These are phyloP conservation scores for Xylariaceae sp. DNA, from an alignment of 2,329 filamentous ascomycete species.

Conservation along the genomic window DNA sequence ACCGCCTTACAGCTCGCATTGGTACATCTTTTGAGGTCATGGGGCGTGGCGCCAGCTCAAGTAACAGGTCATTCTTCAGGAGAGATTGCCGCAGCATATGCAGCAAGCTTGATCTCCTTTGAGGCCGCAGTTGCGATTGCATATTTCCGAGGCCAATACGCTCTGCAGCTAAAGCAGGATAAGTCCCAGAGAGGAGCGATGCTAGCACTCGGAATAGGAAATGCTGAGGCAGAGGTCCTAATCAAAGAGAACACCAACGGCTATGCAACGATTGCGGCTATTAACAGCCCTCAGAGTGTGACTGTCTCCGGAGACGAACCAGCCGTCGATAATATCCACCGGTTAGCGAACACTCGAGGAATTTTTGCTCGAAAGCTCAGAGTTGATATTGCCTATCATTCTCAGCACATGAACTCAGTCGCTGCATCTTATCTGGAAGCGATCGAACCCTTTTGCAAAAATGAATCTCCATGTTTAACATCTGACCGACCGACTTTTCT, in stretches of 20 bases:
- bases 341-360: constrained; percentile 7
- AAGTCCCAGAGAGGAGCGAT: constrained; percentile 19
- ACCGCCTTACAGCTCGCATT: constrained; percentile 39
- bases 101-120: constrained; percentile 27
- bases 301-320: constrained; percentile 32
- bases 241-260: constrained; percentile 4
- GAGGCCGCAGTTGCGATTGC: constrained; percentile 24
- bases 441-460: constrained; percentile 8
- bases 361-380: constrained; percentile 33
- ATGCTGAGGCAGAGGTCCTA: constrained; percentile 5
- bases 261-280: constrained; percentile 11
- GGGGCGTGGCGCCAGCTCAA: constrained; percentile 24
- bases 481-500: constrained; percentile 11
- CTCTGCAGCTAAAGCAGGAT: constrained; percentile 3
- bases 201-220: constrained; percentile 21
- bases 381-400: constrained; percentile 38
- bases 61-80: constrained; percentile 35
- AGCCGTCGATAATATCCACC: constrained; percentile 23
- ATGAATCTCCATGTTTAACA: neutral
- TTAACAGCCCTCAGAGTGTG: constrained; percentile 26
- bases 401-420: constrained; percentile 31
- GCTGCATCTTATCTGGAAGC: constrained; percentile 22
- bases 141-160: constrained; percentile 27
- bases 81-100: constrained; percentile 36
- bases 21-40: constrained; percentile 30